Conservation (phyloP, 441 rosid species). For the Gossypium davidsonii region DNA sequence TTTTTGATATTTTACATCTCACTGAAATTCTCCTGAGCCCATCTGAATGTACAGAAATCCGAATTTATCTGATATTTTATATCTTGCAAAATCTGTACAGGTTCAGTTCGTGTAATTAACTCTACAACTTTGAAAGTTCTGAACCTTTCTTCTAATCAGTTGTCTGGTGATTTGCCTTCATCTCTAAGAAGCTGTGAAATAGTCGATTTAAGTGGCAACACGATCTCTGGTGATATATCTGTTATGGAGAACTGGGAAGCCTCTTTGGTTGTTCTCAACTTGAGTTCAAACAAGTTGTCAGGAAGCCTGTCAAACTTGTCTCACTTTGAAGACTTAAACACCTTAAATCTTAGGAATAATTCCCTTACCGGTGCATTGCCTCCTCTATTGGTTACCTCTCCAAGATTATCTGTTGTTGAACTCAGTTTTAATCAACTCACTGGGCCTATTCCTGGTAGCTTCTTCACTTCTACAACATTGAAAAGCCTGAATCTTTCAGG, state of each 20-base stretch:
- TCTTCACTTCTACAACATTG: constrained; percentile 52
- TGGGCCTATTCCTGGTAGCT: constrained; percentile 59
- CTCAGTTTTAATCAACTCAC: constrained; percentile 60
- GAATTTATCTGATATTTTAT: constrained; percentile 13
- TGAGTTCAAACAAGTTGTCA: constrained; percentile 74
- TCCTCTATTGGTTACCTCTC: constrained; percentile 39
- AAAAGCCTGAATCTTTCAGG: constrained; percentile 67
- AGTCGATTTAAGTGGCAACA: constrained; percentile 72
- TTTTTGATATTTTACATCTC: constrained; percentile 5
- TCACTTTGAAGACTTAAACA: constrained; percentile 43
- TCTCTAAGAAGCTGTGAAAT: constrained; percentile 33
- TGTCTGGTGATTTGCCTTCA: constrained; percentile 69
- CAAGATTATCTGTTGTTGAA: constrained; percentile 54
- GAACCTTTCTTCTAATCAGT: constrained; percentile 70
- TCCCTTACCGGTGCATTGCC: constrained; percentile 54
- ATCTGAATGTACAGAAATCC: neutral
- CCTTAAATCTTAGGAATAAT: constrained; percentile 56
- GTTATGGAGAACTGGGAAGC: constrained; percentile 59
- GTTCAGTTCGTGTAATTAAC: constrained; percentile 48
- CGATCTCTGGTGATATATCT: constrained; percentile 55
- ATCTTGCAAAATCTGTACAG: constrained; percentile 36
- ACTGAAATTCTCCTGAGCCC: neutral
- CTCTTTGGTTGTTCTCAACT: constrained; percentile 58
- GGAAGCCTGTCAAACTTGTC: constrained; percentile 62
- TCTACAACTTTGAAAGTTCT: constrained; percentile 56